phyloP scores from a whole-genome alignment of 805 yeast genomes.

The Limtongia smithiae region DNA sequence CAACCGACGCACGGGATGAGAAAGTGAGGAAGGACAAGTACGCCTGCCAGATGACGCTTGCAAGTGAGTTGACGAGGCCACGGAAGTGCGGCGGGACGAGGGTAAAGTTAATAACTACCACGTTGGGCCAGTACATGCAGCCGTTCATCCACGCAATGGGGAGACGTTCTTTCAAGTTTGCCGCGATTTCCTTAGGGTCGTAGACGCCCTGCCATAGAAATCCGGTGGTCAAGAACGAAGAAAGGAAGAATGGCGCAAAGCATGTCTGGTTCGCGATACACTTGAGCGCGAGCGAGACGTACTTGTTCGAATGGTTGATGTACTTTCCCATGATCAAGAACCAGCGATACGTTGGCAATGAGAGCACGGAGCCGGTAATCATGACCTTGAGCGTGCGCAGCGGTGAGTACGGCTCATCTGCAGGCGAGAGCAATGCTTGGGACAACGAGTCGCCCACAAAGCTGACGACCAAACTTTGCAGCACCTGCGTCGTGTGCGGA shows the following conservation, averaged over 20 bases:
- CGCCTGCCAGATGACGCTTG: slow-evolving; percentile 26
- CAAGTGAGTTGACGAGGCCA: slow-evolving; percentile 25
- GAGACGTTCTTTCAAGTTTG: slow-evolving; percentile 15
- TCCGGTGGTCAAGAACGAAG: slow-evolving; percentile 22
- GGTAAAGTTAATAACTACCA: slow-evolving; percentile 24
- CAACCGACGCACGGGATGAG: slow-evolving; percentile 12
- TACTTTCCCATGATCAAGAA: slow-evolving; percentile 18
- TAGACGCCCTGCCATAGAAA: slow-evolving; percentile 20
- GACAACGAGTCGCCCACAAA: slow-evolving; percentile 21
- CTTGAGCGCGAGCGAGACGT: slow-evolving; percentile 18
- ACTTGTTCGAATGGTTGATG: slow-evolving; percentile 19
- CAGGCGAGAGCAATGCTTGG: slow-evolving; percentile 9
- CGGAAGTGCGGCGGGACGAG: slow-evolving; percentile 27
- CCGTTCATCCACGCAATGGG: slow-evolving; percentile 28
- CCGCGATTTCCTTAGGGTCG: slow-evolving; percentile 6
- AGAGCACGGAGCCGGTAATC: slow-evolving; percentile 17
- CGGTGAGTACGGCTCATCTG: slow-evolving; percentile 13
- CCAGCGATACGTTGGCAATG: slow-evolving; percentile 25
- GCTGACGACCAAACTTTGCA: slow-evolving; percentile 16
- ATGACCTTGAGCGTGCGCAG: slow-evolving; percentile 22
- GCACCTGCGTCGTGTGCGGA: slow-evolving; percentile 23
- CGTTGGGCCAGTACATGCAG: slow-evolving; percentile 29
- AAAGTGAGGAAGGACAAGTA: slow-evolving; percentile 25
- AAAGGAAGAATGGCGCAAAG: slow-evolving; percentile 25
- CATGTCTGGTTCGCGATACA: slow-evolving; percentile 18